phyloP scores from a whole-genome alignment of 106 monocot species.

The Platanthera zijinensis region DNA sequence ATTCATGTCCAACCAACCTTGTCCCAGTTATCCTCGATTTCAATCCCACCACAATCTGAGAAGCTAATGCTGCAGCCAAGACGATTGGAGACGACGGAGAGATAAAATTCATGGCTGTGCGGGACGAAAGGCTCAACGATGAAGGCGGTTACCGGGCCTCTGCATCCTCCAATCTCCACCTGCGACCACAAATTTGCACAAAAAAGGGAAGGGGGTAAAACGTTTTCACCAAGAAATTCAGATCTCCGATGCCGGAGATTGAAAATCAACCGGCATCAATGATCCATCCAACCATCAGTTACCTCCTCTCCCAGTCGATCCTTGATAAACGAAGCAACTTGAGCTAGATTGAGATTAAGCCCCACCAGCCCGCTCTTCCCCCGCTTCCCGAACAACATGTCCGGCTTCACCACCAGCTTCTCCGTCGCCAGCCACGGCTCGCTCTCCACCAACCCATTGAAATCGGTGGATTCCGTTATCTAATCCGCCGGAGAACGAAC shows the following conservation, averaged over 20 bases:
- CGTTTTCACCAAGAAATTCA: too few species aligned
- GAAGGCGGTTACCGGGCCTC: constrained; percentile 87
- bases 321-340: constrained; percentile 77
- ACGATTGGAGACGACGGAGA: constrained; percentile 80
- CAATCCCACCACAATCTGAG: constrained; percentile 96
- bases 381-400: constrained; percentile 95
- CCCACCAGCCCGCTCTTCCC: constrained; percentile 92
- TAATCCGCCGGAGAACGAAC: constrained; percentile 2
- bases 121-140: constrained; percentile 93
- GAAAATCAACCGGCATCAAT: too few species aligned
- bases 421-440: constrained; percentile 81
- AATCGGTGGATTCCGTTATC: constrained; percentile 72
- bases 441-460: constrained; percentile 45
- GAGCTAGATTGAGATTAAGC: constrained; percentile 69
- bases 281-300: neutral
- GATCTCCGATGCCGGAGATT: too few species aligned
- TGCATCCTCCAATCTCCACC: constrained; percentile 97
- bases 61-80: constrained; percentile 82
- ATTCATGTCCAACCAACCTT: constrained; percentile 32
- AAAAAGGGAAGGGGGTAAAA: too few species aligned
- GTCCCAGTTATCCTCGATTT: constrained; percentile 95
- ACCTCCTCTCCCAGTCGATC: constrained; percentile 77
- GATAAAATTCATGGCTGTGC: constrained; percentile 80
- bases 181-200: neutral
- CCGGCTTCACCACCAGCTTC: constrained; percentile 83